phyloP scores from a whole-genome alignment of 1,284 basidiomycete genomes.

The Cerrena zonata region DNA sequence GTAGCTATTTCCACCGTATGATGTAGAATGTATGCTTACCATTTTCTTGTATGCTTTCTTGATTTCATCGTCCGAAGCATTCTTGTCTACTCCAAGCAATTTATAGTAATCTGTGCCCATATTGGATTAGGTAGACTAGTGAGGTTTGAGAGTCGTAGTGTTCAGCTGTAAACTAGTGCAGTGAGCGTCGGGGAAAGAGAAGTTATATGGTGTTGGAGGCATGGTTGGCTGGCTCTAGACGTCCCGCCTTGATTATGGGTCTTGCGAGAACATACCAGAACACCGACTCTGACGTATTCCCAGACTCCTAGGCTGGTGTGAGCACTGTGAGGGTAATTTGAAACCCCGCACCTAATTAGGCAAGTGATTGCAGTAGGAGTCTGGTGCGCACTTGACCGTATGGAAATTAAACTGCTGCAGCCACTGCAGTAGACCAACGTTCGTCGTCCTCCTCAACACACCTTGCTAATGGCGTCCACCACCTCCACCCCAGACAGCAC shows the following conservation, averaged over 20 bases:
- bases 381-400: background rate
- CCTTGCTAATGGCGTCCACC: slow-evolving; percentile 12
- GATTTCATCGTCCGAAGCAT: slow-evolving; percentile 63
- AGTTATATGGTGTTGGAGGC: background rate
- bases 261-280: slow-evolving; percentile 17
- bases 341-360: background rate
- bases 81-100: slow-evolving; percentile 67
- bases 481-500: background rate
- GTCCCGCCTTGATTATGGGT: slow-evolving; percentile 3
- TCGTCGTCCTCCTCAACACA: slow-evolving; percentile 5
- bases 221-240: background rate
- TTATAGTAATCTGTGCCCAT: slow-evolving; percentile 85
- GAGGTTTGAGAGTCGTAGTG: too few relatives aligned
- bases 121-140: slow-evolving; percentile 10
- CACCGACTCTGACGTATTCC: slow-evolving; percentile 6
- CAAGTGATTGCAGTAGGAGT: background rate
- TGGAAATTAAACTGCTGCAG: slow-evolving; percentile 1
- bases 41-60: slow-evolving; percentile 53
- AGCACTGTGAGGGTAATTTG: background rate
- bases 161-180: too few relatives aligned
- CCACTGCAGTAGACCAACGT: slow-evolving; percentile 7
- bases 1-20: slow-evolving; percentile 9
- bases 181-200: background rate
- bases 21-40: slow-evolving; percentile 22
- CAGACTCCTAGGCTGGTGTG: slow-evolving; percentile 2